These are phyloP conservation scores for Ascodesmis nigricans DNA, from an alignment of 495 filamentous ascomycete species.

Conservation along the genomic window DNA sequence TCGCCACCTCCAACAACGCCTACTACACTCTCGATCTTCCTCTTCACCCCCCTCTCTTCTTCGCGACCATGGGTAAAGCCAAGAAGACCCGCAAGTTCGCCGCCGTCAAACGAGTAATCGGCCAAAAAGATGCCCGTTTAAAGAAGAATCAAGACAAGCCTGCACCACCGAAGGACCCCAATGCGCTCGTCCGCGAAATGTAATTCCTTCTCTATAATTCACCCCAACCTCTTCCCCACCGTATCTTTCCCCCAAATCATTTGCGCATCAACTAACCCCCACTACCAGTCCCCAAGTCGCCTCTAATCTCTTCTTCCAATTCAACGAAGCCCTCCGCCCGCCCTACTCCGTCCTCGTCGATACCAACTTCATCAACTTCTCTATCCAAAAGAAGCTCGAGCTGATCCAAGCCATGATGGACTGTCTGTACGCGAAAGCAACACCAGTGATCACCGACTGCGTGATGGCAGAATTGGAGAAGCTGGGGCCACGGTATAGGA, in stretches of 20 bases:
- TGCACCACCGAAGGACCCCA: constrained; percentile 31
- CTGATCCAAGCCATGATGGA: constrained; percentile 77
- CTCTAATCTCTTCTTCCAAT: constrained; percentile 78
- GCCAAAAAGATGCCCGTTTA: constrained; percentile 37
- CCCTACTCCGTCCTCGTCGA: constrained; percentile 73
- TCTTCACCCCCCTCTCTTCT: too few relatives aligned
- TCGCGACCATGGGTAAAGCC: constrained; percentile 35
- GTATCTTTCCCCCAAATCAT: constrained; percentile 4
- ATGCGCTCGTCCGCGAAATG: constrained; percentile 41
- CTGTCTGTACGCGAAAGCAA: constrained; percentile 43
- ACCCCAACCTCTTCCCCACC: not conserved
- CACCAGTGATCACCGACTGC: constrained; percentile 49
- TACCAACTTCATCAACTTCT: constrained; percentile 87
- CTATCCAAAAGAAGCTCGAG: constrained; percentile 73
- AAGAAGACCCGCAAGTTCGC: constrained; percentile 47
- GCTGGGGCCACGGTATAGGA: constrained; percentile 67
- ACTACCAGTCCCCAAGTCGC: constrained; percentile 42
- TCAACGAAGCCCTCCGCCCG: constrained; percentile 74
- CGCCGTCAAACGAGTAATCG: constrained; percentile 38
- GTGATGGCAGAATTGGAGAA: constrained; percentile 75
- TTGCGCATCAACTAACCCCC: constrained; percentile 18
- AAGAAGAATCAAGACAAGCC: constrained; percentile 33
- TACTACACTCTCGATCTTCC: too few relatives aligned
- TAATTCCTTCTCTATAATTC: constrained; percentile 20
- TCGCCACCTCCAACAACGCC: too few relatives aligned